Conservation (phyloP, 2,329 filamentous ascomycete genomes). For the Chrysosphaeria jannelii region DNA sequence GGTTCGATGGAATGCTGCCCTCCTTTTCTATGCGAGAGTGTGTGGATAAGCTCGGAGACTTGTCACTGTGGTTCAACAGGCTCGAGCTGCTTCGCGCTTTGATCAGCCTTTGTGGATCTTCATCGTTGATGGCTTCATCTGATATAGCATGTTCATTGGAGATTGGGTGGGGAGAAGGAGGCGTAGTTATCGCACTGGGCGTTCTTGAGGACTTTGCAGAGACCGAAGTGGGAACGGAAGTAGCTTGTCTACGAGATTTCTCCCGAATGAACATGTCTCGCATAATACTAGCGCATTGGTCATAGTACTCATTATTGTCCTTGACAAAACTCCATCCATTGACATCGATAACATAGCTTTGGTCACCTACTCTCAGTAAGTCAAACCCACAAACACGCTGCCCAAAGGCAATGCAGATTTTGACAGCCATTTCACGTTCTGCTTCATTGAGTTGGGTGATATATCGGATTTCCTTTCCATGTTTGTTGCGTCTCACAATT, state of each 20-base stretch:
- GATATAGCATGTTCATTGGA: too few relatives aligned
- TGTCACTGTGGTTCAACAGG: too few relatives aligned
- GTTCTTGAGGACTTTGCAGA: too few relatives aligned
- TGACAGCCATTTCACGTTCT: conserved; percentile 63
- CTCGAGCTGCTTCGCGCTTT: conserved; percentile 1
- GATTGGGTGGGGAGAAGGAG: conserved; percentile 3
- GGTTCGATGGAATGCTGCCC: conserved; percentile 1
- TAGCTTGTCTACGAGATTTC: conserved; percentile 19
- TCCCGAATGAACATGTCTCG: conserved; percentile 71
- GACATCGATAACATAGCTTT: conserved; percentile 93
- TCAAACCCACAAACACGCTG: conserved; percentile 93
- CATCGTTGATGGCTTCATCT: too few relatives aligned
- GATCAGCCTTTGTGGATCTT: too few relatives aligned
- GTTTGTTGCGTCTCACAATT: conserved; percentile 78
- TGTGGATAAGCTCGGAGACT: too few relatives aligned
- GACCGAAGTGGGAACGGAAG: conserved; percentile 8
- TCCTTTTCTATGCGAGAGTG: too few relatives aligned
- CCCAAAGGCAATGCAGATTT: conserved; percentile 73
- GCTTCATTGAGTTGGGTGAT: conserved; percentile 58
- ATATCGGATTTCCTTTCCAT: conserved; percentile 90
- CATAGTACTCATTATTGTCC: conserved; percentile 95
- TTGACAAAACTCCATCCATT: conserved; percentile 99
- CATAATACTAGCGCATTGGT: conserved; percentile 63
- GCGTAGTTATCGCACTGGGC: conserved; percentile 1
- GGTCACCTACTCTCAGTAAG: conserved; percentile 57